Evolutionary conservation across 2,329 filamentous ascomycete genomes (phyloP).

Genomic region (Cyphellophora attinorum): DNA sequence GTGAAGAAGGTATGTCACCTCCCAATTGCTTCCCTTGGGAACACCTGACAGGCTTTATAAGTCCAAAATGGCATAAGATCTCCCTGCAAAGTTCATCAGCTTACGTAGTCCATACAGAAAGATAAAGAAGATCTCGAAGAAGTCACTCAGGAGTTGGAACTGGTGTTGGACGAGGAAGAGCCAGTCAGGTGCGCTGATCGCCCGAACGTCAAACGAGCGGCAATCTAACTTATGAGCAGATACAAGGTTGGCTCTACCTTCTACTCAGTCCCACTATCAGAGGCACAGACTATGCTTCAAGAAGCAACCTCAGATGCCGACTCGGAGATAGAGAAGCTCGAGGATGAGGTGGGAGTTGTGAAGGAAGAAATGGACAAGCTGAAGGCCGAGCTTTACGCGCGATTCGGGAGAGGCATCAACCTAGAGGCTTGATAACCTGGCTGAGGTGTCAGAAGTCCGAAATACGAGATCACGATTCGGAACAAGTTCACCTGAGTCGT

Average conservation of each 20-base stretch:
- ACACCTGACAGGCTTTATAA: too few species aligned
- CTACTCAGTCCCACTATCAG: slow-evolving; percentile 70
- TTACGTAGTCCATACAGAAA: too few species aligned
- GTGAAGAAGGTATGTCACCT: slow-evolving; percentile 66
- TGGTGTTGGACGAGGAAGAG: slow-evolving; percentile 82
- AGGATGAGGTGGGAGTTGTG: slow-evolving; percentile 64
- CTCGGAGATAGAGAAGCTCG: slow-evolving; percentile 62
- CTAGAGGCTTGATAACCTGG: slow-evolving; percentile 58
- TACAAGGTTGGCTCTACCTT: slow-evolving; percentile 98
- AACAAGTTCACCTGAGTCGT: too few species aligned
- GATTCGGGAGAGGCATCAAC: slow-evolving; percentile 96
- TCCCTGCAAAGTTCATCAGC: too few species aligned
- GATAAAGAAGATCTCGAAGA: slow-evolving; percentile 98
- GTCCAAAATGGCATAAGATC: too few species aligned
- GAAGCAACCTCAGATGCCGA: slow-evolving; percentile 65
- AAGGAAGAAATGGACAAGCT: slow-evolving; percentile 81
- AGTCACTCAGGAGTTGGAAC: slow-evolving; percentile 78
- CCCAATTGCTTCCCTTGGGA: too few species aligned
- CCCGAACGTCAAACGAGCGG: too few species aligned
- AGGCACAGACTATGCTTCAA: slow-evolving; percentile 78
- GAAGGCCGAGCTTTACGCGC: slow-evolving; percentile 85
- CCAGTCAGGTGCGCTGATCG: slow-evolving; percentile 82
- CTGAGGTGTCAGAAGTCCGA: too few species aligned
- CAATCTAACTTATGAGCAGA: slow-evolving; percentile 43
- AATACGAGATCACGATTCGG: too few species aligned